Evolutionary conservation across 2,329 filamentous ascomycete genomes (phyloP), one percentile per base, ranked within the genome.

Genomic region (Stachybotrys elegans): DNA sequence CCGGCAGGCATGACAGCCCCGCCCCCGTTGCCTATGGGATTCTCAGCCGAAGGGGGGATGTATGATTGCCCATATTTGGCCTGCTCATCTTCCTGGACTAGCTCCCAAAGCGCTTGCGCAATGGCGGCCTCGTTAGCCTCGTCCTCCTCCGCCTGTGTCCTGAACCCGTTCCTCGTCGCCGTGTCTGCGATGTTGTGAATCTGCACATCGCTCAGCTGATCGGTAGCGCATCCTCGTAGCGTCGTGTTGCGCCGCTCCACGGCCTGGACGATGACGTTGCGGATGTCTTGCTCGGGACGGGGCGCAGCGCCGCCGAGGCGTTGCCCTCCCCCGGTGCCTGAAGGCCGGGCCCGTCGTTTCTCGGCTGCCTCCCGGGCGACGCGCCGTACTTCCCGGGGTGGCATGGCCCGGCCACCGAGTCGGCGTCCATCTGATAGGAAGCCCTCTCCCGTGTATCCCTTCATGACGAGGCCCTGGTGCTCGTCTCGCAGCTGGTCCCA

Each of bases 401-500:
- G 79, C n/a, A 88, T 73, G n/a, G 51, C 55, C 19, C 56, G 51
- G 3, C 85, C 86, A 43, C 91, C 91, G 0, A 96, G 75, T 11
- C 79, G 79, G 14, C 81, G 79, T 2, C 91, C 92, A 23, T 84
- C 70, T 0, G 84, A 83, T 22, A 95, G 69, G 66, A 96, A 96
- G 0, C 87, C 87, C 63, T 95, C 90, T 12, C 92, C 92, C 0
- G 88, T 94, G 58, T 92, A 96, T 16, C 92, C 92, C 60, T 92
- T 93, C 46, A 81, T 70, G 11, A 83, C 59, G 6, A 96, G 75
- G 3, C 81, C 79, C 55, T 90, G 80, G 55, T 92, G 84, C 65
- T 96, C 91, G 46, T 92, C 87, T 17, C 92, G 82, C 5, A 96
- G 78, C 59, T 95, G 85, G 54, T 95, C 84, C 88, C 91, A 95